Percentiles rank a stretch among this genome's conserved stretches.
Conservation (phyloP, 1,284 basidiomycete species). For the Neotropicomus parvogracilis region DNA sequence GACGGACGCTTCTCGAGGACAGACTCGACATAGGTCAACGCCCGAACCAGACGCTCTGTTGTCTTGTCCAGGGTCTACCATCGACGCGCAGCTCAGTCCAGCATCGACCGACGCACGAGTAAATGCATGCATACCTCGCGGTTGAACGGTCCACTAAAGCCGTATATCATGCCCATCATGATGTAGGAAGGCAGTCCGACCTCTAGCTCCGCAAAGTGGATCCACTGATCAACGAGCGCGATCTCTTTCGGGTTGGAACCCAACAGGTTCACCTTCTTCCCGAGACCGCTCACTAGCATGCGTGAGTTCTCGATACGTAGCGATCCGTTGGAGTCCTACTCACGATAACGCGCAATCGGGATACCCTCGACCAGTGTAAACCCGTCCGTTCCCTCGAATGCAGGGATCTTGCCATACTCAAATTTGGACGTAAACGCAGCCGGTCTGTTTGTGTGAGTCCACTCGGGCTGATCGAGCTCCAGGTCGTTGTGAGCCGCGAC, state of each 20-base stretch:
- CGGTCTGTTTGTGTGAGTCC: conserved; percentile 33
- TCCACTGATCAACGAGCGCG: conserved; percentile 53
- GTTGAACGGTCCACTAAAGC: conserved; percentile 1
- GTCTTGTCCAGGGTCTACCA: not conserved
- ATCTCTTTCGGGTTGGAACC: conserved; percentile 43
- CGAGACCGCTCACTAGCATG: conserved; percentile 43
- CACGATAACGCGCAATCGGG: conserved; percentile 58
- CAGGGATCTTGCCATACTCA: conserved; percentile 49
- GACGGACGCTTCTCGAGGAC: conserved; percentile 46
- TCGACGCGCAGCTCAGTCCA: not conserved
- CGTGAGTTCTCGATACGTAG: not conserved
- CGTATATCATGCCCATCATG: conserved; percentile 9
- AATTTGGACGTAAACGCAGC: conserved; percentile 43
- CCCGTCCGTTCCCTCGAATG: conserved; percentile 50
- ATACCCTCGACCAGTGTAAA: conserved; percentile 50
- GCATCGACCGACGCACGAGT: not conserved
- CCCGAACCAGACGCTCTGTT: conserved; percentile 17
- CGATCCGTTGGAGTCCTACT: conserved; percentile 26
- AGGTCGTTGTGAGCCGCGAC: conserved; percentile 17
- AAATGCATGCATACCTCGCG: conserved; percentile 3
- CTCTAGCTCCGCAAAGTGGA: conserved; percentile 50
- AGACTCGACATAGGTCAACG: conserved; percentile 41
- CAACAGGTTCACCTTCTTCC: conserved; percentile 47
- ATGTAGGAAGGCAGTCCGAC: conserved; percentile 15
- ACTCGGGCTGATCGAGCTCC: conserved; percentile 12